Base-by-base conservation (phyloP, 2,329 filamentous ascomycete genomes). In the Chrysoporthe cubensis region DNA sequence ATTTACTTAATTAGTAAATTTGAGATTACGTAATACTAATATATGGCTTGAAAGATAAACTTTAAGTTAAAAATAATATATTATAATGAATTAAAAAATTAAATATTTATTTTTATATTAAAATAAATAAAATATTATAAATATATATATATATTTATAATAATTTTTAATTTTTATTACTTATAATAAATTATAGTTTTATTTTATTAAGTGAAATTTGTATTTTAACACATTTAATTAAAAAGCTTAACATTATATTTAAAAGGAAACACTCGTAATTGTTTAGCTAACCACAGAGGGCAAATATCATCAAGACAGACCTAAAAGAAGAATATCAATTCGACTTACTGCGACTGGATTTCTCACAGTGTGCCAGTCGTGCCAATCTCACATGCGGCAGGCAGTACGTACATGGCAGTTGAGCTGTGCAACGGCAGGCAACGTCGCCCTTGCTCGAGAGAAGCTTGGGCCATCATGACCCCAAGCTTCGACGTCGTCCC, bases 381-480 rank as follows among this genome's bases (percentile, higher is more conserved):
- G 26, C 26, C 26, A 26, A 26, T 26, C 26, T 26, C 26, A 26
- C 26, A 26, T 2, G 26, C 26, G 26, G 26, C 26, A 26, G 26
- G 26, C 26, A 26, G 26, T 26, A 26, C 26, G 26, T 26, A 26
- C 26, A 2, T 26, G 26, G 26, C 26, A 26, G 26, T 26, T 26
- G 26, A 26, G 26, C 26, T 26, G 26, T 26, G 26, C 26, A 26
- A 21, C 65, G 61, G 65, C 61, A 64, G 65, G 60, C 60, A 66
- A 66, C 50, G 34, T 58, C n/a, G 60, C 43, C 40, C 56, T 59
- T 50, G 48, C 46, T 52, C 21, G 26, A 54, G 21, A 16, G 61
- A 26, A 42, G 62, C 50, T 56, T 64, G 66, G 26, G 42, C 54
- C 61, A 59, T 26, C 43, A 46, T 48, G 59, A 64, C 60, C 52